Evolutionary conservation across 768 basidiomycete species (phyloP), one percentile per base, ranked within the genome.

Genomic region (Pulveroboletus ravenelii): DNA sequence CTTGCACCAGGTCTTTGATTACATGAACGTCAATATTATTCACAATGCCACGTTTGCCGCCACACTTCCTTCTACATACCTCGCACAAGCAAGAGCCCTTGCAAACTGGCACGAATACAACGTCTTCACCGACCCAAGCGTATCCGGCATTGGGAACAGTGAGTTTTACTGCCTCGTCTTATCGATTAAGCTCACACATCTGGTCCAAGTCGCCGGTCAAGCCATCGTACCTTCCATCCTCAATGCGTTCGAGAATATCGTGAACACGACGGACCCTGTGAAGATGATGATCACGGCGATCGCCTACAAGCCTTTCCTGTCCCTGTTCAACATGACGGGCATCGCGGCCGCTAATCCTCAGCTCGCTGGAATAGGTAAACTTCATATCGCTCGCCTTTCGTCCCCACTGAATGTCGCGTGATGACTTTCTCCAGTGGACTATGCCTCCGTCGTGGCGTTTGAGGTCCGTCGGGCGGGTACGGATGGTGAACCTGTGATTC

Each of bases 271-370:
- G 3, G 73, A 80, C 51, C 77, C 82, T 0, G 58, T 82, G 49
- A 82, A 83, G 62, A 60, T 91, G 37, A 65, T 74, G 23, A 78
- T 84, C 55, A 72, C 79, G 30, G 80, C 80, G 10, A 73, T 84
- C 45, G 76, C 86, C 0, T 90, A 89, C 73, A 89, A 89, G 65
- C 87, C 87, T 0, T 85, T 89, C 71, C 51, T 88, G 30, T 84
- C 83, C 9, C 65, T 90, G 40, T 89, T 90, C 73, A 85, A 87
- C 66, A 82, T 90, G 80, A 87, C 84, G 0, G 75, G 79, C 2
- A 74, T 77, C 23, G 76, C 77, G 10, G 62, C 73, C 15, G 67
- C 71, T 40, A 73, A 78, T 48, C 77, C 79, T 0, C 59, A 78
- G 53, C 73, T 87, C 3, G 77, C 80, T 32, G 77, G 77, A 12